phyloP scores from a whole-genome alignment of 257 asterid genomes.

The Scutellaria baicalensis region DNA sequence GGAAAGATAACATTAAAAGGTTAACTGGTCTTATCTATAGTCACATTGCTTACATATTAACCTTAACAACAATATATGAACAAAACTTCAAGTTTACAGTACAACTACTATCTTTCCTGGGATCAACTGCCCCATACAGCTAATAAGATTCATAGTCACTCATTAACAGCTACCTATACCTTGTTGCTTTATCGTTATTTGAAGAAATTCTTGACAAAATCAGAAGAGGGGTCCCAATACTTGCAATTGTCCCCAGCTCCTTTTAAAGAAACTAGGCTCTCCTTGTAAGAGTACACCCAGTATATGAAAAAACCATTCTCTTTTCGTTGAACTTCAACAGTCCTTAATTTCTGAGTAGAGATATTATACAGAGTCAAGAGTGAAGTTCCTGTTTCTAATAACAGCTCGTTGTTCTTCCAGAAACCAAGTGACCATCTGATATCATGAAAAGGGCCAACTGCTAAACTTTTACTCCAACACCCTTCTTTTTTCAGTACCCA shows the following conservation, averaged over 20 bases:
- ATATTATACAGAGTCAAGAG: conserved; percentile 17
- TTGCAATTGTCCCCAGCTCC: conserved; percentile 16
- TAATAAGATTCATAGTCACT: background rate
- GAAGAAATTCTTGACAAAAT: conserved; percentile 26
- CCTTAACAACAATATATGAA: background rate
- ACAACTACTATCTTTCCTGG: background rate
- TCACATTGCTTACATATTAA: background rate
- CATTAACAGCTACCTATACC: background rate
- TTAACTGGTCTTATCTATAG: background rate
- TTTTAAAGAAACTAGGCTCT: conserved; percentile 33
- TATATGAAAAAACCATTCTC: conserved; percentile 28
- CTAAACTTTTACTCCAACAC: conserved; percentile 26
- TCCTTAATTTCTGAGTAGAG: conserved; percentile 12
- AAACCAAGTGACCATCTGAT: conserved; percentile 37
- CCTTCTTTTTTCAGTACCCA: conserved; percentile 36
- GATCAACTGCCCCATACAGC: background rate
- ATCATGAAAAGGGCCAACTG: conserved; percentile 28
- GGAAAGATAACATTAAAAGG: background rate
- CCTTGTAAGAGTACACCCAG: conserved; percentile 35
- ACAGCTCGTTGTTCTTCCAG: conserved; percentile 28
- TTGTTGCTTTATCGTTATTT: background rate
- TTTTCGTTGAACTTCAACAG: conserved; percentile 20
- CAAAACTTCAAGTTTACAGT: background rate
- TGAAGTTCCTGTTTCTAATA: conserved; percentile 26
- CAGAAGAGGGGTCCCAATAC: conserved; percentile 28